Evolutionary conservation across 2,329 filamentous ascomycete genomes (phyloP).

Genomic region (Didymella exigua): DNA sequence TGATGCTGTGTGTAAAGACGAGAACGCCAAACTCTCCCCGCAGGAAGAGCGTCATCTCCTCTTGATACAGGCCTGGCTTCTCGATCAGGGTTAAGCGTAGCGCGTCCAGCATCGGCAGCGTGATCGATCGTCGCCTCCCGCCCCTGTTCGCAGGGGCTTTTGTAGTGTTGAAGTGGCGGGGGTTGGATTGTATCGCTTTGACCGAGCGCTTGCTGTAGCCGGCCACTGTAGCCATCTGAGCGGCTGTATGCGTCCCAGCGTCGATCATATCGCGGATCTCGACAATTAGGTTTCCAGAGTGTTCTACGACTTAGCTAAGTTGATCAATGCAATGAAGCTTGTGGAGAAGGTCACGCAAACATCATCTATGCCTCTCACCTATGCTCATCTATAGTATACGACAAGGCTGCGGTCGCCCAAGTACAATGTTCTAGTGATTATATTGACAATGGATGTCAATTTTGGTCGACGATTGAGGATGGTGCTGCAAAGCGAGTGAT

Average conservation of each 20-base stretch:
- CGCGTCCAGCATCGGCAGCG: conserved; percentile 32
- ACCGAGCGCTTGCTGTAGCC: neutral
- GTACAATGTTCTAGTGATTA: too few relatives aligned
- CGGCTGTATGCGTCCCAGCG: neutral
- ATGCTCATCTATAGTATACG: too few relatives aligned
- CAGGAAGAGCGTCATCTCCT: conserved; percentile 38
- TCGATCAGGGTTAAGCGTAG: conserved; percentile 34
- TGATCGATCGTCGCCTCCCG: neutral
- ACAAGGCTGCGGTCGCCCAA: too few relatives aligned
- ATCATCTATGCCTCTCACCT: too few relatives aligned
- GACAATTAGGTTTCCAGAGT: too few relatives aligned
- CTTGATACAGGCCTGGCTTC: conserved; percentile 37
- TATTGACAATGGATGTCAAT: too few relatives aligned
- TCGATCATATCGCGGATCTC: neutral
- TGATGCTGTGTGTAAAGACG: conserved; percentile 27
- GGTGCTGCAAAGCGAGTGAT: too few relatives aligned
- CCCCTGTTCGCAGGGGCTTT: neutral
- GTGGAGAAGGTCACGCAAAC: too few relatives aligned
- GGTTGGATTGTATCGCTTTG: neutral
- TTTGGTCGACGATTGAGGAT: too few relatives aligned
- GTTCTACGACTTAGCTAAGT: too few relatives aligned
- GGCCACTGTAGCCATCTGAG: neutral
- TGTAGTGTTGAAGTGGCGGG: neutral
- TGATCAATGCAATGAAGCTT: too few relatives aligned
- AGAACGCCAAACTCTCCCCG: conserved; percentile 31